Conservation (phyloP, 306 rosid genomes). For the Gynostemma pentaphyllum region DNA sequence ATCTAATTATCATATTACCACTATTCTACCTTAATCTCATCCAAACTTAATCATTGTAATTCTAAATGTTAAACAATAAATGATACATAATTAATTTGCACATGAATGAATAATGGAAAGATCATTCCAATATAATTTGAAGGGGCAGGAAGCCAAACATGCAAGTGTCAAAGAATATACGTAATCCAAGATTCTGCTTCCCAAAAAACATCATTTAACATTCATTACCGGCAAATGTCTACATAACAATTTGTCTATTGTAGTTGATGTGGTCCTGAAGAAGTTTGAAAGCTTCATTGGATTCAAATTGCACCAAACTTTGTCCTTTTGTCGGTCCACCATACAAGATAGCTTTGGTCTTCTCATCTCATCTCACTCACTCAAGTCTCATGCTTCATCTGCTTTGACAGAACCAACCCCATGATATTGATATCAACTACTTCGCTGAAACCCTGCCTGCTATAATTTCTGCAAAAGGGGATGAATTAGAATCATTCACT, state of each 20-base stretch:
- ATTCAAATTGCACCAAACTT: constrained; percentile 19
- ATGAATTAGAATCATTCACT: background rate
- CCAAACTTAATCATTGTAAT: background rate
- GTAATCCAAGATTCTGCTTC: constrained; percentile 13
- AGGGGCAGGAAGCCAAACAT: constrained; percentile 4
- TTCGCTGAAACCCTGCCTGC: background rate
- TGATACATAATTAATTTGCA: no score
- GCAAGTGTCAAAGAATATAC: constrained; percentile 2
- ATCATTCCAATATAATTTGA: background rate
- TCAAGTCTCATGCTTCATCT: constrained; percentile 6
- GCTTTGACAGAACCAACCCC: constrained; percentile 1
- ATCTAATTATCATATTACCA: constrained; percentile 14
- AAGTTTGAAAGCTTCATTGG: constrained; percentile 10
- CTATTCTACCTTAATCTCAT: constrained; percentile 1
- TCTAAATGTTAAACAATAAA: no score
- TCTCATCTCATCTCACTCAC: background rate
- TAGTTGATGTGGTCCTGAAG: constrained; percentile 23
- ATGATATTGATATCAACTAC: constrained; percentile 4
- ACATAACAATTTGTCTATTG: constrained; percentile 16
- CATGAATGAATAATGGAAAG: background rate
- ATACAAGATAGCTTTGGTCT: constrained; percentile 3
- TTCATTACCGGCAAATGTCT: constrained; percentile 11
- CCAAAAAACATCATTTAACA: constrained; percentile 11
- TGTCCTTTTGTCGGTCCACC: constrained; percentile 18
- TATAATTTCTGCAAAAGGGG: constrained; percentile 5